These are phyloP conservation scores for Botrytis sinoallii DNA, from an alignment of 2,329 filamentous ascomycete species.

Conservation along the genomic window DNA sequence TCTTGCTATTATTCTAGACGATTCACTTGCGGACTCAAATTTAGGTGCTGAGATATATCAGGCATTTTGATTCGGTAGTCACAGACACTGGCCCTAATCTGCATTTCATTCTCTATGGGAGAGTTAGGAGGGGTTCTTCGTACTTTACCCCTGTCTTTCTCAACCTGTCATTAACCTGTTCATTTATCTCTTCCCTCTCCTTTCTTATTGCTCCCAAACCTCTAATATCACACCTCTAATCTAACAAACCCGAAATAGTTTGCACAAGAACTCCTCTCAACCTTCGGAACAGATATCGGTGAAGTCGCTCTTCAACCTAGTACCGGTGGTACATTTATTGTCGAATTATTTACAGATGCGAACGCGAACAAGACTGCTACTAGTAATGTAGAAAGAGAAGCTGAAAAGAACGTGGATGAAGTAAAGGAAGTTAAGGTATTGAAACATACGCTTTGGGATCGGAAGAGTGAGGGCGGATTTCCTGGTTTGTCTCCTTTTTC, in stretches of 20 bases:
- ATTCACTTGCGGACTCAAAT: not conserved
- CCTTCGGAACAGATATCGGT: conserved; percentile 78
- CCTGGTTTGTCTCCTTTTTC: conserved; percentile 51
- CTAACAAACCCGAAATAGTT: conserved; percentile 52
- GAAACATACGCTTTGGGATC: conserved; percentile 75
- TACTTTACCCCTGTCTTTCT: not conserved
- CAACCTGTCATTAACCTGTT: no score
- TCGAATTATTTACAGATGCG: conserved; percentile 55
- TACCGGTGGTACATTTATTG: conserved; percentile 79
- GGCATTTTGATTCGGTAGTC: not conserved
- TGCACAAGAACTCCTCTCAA: conserved; percentile 91
- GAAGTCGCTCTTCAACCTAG: conserved; percentile 84
- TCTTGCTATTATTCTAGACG: not conserved
- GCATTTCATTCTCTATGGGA: not conserved
- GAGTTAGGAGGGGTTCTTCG: not conserved
- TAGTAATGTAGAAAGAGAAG: not conserved
- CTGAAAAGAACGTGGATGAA: conserved; percentile 23
- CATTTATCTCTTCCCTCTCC: not conserved
- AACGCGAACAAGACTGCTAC: not conserved
- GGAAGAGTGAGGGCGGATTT: conserved; percentile 83
- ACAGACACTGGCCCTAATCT: not conserved
- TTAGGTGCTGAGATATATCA: not conserved
- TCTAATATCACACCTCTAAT: not conserved
- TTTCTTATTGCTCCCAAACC: not conserved
- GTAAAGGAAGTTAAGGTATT: conserved; percentile 34